These are phyloP conservation scores for Zygosaccharomyces sapae DNA, from an alignment of 1,139 yeast genomes.

Conservation along the genomic window DNA sequence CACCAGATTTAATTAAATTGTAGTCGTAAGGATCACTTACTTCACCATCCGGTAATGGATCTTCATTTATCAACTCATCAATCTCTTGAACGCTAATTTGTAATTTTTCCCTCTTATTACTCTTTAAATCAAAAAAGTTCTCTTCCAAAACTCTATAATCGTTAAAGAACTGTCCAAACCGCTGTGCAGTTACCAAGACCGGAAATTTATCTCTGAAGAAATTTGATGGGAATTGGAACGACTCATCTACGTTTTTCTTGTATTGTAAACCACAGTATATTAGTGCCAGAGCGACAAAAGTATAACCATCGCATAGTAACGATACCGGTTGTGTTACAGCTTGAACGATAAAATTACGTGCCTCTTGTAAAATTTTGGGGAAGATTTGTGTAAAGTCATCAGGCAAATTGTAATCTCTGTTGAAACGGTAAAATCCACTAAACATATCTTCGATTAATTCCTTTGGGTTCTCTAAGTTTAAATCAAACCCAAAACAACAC, in stretches of 20 bases:
- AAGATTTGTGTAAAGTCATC: slow-evolving; percentile 28
- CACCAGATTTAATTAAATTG: slow-evolving; percentile 29
- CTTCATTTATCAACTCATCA: slow-evolving; percentile 28
- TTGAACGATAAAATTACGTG: slow-evolving; percentile 35
- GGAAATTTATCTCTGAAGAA: slow-evolving; percentile 34
- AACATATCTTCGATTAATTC: slow-evolving; percentile 36
- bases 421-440: slow-evolving; percentile 33
- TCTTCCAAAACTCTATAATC: slow-evolving; percentile 34
- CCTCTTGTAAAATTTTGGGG: slow-evolving; percentile 34
- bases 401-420: slow-evolving; percentile 31
- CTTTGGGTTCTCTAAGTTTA: slow-evolving; percentile 35
- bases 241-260: slow-evolving; percentile 24
- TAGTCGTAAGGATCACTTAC: slow-evolving; percentile 25
- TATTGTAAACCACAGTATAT: slow-evolving; percentile 34
- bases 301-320: slow-evolving; percentile 34
- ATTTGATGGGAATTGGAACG: slow-evolving; percentile 31
- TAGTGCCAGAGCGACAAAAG: slow-evolving; percentile 30
- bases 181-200: slow-evolving; percentile 20
- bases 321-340: slow-evolving; percentile 38
- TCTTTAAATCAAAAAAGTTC: slow-evolving; percentile 35
- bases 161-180: slow-evolving; percentile 28
- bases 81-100: slow-evolving; percentile 27
- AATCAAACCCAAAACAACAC: slow-evolving; percentile 35
- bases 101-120: slow-evolving; percentile 34
- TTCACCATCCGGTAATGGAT: slow-evolving; percentile 8